Conservation (phyloP, 306 rosid genomes). For the Oemleria cerasiformis region DNA sequence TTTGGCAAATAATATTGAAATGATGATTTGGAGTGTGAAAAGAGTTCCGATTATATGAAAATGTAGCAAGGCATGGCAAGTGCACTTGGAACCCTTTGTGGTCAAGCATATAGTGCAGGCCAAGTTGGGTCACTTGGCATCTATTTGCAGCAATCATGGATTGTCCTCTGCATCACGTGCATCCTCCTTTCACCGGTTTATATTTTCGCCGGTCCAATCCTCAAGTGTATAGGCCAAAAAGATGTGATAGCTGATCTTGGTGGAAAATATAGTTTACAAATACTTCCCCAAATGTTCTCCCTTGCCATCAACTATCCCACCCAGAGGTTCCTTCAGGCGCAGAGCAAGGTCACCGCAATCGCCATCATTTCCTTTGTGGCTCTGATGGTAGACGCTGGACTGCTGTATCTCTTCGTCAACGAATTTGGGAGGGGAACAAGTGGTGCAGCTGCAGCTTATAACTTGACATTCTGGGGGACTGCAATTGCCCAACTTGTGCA, state of each 20-base stretch:
- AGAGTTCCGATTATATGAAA: no score
- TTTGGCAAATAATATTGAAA: no score
- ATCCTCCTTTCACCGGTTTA: background rate
- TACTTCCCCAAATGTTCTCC: slow-evolving; percentile 56
- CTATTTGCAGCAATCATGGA: slow-evolving; percentile 22
- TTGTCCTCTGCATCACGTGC: slow-evolving; percentile 11
- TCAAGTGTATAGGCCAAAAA: slow-evolving; percentile 19
- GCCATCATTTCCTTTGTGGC: slow-evolving; percentile 61
- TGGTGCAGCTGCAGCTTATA: slow-evolving; percentile 55
- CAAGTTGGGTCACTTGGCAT: slow-evolving; percentile 22
- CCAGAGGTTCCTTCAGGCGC: slow-evolving; percentile 57
- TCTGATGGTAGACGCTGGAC: slow-evolving; percentile 32
- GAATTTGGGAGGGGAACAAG: slow-evolving; percentile 43
- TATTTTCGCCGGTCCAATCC: slow-evolving; percentile 19
- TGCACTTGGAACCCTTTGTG: slow-evolving; percentile 25
- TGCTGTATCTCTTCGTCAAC: slow-evolving; percentile 47
- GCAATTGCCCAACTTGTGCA: background rate
- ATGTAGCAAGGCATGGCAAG: slow-evolving; percentile 16
- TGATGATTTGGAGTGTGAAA: no score
- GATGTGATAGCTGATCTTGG: slow-evolving; percentile 42
- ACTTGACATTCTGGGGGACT: slow-evolving; percentile 29
- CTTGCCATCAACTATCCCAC: slow-evolving; percentile 49
- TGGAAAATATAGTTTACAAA: slow-evolving; percentile 31
- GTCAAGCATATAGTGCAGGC: slow-evolving; percentile 28
- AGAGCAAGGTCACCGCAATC: slow-evolving; percentile 50